phyloP scores from a whole-genome alignment of 2,329 filamentous ascomycete genomes.

The Phoma sp. region DNA sequence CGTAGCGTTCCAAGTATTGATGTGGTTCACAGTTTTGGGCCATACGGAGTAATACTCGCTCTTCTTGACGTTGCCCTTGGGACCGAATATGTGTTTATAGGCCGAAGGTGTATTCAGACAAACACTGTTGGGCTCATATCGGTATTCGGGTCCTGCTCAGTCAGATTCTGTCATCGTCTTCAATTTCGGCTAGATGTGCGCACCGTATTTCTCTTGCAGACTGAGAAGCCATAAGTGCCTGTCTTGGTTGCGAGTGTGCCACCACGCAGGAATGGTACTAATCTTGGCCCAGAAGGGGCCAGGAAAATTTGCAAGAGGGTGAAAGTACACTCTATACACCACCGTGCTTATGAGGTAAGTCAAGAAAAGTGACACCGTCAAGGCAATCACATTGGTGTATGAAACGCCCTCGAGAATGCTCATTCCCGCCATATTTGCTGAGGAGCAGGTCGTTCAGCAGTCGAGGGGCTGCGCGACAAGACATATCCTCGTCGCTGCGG shows the following conservation, averaged over 20 bases:
- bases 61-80: constrained; percentile 52
- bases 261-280: constrained; percentile 43
- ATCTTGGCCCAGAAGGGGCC: constrained; percentile 24
- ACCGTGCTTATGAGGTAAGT: constrained; percentile 1
- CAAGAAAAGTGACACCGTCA: neutral
- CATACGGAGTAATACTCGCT: constrained; percentile 52
- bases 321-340: constrained; percentile 20
- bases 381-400: constrained; percentile 1
- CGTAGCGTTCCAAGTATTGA: constrained; percentile 44
- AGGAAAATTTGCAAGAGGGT: constrained; percentile 29
- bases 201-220: constrained; percentile 68
- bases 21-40: constrained; percentile 39
- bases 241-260: constrained; percentile 73
- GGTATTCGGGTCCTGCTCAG: constrained; percentile 35
- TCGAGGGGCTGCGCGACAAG: neutral
- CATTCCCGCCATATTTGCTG: neutral
- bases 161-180: constrained; percentile 18
- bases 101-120: constrained; percentile 70
- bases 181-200: neutral
- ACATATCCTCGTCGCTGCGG: neutral
- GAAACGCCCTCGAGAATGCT: neutral
- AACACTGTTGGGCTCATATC: constrained; percentile 74
- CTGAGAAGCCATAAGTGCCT: constrained; percentile 74
- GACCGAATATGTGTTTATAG: constrained; percentile 52
- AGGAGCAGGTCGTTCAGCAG: neutral